Percentiles rank a stretch among this genome's conserved stretches.
Evolutionary conservation across 257 asterid genomes (phyloP).

Genomic region (Ligustrum vulgare): DNA sequence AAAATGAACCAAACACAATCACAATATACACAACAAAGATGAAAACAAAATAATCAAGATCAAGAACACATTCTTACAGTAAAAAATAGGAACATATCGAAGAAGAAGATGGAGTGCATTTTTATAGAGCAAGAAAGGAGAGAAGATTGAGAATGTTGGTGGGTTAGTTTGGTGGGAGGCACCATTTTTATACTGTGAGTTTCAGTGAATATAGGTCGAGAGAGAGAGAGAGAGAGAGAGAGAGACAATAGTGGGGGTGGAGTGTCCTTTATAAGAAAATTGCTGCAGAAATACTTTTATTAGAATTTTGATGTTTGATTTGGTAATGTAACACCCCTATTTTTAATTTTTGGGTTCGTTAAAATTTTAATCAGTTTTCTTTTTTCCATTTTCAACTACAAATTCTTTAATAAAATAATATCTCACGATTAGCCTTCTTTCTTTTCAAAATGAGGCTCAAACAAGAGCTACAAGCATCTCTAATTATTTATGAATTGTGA

Average conservation of each 20-base stretch:
- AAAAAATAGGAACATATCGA: slow-evolving; percentile 23
- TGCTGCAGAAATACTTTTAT: background rate
- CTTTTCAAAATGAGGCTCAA: too few species aligned
- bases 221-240: slow-evolving; percentile 26
- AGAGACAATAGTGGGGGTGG: slow-evolving; percentile 25
- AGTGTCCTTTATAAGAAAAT: background rate
- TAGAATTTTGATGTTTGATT: background rate
- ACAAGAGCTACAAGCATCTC: too few species aligned
- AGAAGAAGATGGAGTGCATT: slow-evolving; percentile 34
- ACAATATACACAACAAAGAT: background rate
- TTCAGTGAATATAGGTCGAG: slow-evolving; percentile 18
- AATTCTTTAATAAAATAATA: too few species aligned
- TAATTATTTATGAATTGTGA: too few species aligned
- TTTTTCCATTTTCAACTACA: too few species aligned
- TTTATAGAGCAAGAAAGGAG: slow-evolving; percentile 31
- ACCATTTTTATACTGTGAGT: slow-evolving; percentile 34
- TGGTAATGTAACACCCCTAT: too few species aligned
- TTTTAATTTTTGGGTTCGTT: too few species aligned
- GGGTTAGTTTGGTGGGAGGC: slow-evolving; percentile 41
- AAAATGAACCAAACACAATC: background rate
- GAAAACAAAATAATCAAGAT: background rate
- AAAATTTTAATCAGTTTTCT: too few species aligned
- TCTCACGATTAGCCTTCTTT: too few species aligned
- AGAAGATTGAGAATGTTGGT: slow-evolving; percentile 39
- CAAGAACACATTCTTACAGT: slow-evolving; percentile 31